A percentile compares a stretch with the other conserved stretches of the same genome.
phyloP scores from a whole-genome alignment of 2,329 filamentous ascomycete genomes.

The Apiospora kogelbergensis region DNA sequence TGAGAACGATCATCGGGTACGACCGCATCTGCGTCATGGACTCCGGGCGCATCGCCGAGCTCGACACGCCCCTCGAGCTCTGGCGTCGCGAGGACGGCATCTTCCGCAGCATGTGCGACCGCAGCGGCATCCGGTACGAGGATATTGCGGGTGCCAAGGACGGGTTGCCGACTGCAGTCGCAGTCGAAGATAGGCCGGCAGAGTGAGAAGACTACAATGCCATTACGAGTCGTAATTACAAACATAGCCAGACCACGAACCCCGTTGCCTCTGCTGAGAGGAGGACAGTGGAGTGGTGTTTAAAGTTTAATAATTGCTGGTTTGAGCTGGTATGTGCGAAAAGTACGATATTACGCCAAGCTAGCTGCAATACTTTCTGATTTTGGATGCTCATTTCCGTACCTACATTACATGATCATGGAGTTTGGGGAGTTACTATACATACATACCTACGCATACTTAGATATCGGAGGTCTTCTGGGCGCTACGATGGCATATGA shows the following conservation, averaged over 20 bases:
- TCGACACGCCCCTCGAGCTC: conserved; percentile 73
- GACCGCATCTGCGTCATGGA: conserved; percentile 98
- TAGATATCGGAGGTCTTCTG: too few species aligned
- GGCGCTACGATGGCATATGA: too few species aligned
- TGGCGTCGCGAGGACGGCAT: conserved; percentile 72
- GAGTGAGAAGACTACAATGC: not conserved
- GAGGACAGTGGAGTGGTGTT: too few species aligned
- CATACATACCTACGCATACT: too few species aligned
- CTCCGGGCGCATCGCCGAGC: conserved; percentile 79
- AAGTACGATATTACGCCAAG: too few species aligned
- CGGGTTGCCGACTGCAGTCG: conserved; percentile 24
- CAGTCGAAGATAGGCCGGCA: conserved; percentile 15
- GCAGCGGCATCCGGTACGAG: conserved; percentile 69
- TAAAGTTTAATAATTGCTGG: too few species aligned
- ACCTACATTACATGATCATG: too few species aligned
- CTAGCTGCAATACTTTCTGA: too few species aligned
- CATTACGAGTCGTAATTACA: not conserved
- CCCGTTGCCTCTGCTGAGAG: too few species aligned
- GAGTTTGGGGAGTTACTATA: too few species aligned
- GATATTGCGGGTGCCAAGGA: conserved; percentile 50
- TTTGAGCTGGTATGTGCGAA: not conserved
- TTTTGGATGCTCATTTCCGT: too few species aligned
- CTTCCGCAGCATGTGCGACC: conserved; percentile 87
- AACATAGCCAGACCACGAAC: too few species aligned
- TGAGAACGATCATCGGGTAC: conserved; percentile 91